phyloP scores from a whole-genome alignment of 106 monocot species.

The Triglochin maritima region DNA sequence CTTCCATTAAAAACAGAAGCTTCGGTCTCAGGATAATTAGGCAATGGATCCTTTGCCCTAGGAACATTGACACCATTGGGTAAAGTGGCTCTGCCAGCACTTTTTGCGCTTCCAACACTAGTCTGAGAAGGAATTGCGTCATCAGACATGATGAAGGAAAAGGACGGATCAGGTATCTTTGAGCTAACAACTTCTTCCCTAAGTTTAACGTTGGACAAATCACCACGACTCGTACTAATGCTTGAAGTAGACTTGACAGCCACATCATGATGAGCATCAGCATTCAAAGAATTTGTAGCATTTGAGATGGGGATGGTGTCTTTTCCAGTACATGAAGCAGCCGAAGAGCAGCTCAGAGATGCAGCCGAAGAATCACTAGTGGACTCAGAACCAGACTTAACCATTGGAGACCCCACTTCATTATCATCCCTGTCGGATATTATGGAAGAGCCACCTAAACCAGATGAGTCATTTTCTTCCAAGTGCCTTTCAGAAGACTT shows the following conservation, averaged over 20 bases:
- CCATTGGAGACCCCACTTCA: no score
- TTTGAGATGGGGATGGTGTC: no score
- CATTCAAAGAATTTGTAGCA: no score
- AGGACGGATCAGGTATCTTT: not conserved
- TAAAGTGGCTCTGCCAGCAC: not conserved
- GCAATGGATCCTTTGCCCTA: not conserved
- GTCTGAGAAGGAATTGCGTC: not conserved
- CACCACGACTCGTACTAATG: not conserved
- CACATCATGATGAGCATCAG: not conserved
- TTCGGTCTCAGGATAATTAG: conserved; percentile 1
- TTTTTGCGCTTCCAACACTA: no score
- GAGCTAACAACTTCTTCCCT: not conserved
- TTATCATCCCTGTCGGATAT: no score
- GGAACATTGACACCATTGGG: not conserved
- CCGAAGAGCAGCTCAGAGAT: no score
- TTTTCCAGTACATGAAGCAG: no score
- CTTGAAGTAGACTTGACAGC: not conserved
- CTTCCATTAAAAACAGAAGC: conserved; percentile 3
- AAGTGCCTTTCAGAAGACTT: not conserved
- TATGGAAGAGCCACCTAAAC: not conserved
- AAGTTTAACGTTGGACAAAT: not conserved
- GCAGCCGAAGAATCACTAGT: no score
- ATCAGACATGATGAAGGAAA: conserved; percentile 1
- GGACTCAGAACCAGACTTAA: no score
- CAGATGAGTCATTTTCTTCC: not conserved